Percentiles rank a stretch among this genome's conserved stretches.
These are phyloP conservation scores for Gossypium mustelinum DNA, from an alignment of 345 rosid species.

Conservation along the genomic window DNA sequence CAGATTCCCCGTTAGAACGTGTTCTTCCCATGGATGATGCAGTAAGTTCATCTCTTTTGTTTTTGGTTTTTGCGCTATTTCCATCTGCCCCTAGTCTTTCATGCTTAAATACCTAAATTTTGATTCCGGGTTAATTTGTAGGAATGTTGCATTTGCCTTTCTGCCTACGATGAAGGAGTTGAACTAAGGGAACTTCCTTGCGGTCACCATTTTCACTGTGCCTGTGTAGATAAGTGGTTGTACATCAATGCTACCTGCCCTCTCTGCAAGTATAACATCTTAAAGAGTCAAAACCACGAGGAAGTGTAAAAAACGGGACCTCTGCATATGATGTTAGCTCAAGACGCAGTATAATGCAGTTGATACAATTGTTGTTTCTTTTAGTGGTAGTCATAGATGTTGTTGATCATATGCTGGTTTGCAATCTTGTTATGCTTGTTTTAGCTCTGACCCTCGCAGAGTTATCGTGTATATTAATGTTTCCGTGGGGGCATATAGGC, in stretches of 20 bases:
- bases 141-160: conserved; percentile 98
- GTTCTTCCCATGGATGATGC: conserved; percentile 72
- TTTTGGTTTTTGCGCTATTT: neutral
- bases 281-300: conserved; percentile 68
- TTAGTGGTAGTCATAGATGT: conserved; percentile 11
- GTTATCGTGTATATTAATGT: conserved; percentile 18
- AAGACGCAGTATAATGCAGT: neutral
- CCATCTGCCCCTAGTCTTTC: neutral
- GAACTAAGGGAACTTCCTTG: conserved; percentile 95
- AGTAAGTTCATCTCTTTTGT: conserved; percentile 37
- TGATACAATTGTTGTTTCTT: conserved; percentile 5
- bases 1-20: conserved; percentile 65
- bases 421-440: conserved; percentile 19
- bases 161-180: conserved; percentile 76
- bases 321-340: neutral
- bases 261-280: conserved; percentile 92
- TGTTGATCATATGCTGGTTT: neutral
- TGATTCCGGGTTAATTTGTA: conserved; percentile 30
- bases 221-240: conserved; percentile 94
- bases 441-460: conserved; percentile 15
- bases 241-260: conserved; percentile 91
- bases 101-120: neutral
- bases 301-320: conserved; percentile 42
- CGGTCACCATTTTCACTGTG: conserved; percentile 87
- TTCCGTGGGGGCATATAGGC: conserved; percentile 11